Evolutionary conservation across 768 basidiomycete genomes (phyloP), one percentile per base, ranked within the genome.

Genomic region (Pleurotus citrinopileatus): DNA sequence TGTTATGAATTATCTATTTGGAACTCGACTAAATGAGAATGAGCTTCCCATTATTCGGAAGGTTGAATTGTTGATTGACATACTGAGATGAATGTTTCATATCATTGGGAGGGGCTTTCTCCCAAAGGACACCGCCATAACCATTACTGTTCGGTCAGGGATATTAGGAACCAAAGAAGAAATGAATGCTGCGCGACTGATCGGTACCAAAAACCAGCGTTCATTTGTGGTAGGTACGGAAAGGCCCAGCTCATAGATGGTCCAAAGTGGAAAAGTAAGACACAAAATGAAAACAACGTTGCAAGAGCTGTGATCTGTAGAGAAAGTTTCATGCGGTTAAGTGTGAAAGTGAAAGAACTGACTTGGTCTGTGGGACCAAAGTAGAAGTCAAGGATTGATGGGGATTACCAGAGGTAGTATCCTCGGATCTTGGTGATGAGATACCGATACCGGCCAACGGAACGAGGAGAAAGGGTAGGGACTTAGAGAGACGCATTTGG

Each of bases 371-470:
- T 26, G 25, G 36, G 27, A 25, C 19, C 19, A 28, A 27, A 27
- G 34, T 42, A 23, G 51, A 29, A 9, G 23, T n/a, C 36, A 44
- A 36, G 43, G 52, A 28, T 45, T 53, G 48, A 51, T 51, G 48
- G 48, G n/a, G 48, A 8, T 26, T 51, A 36, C 28, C 34, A 28
- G 12, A 13, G 4, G 48, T 37, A 36, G 45, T 47, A 36, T 51
- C 52, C 40, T 44, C 52, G 52, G 52, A 53, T 53, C 52, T 53
- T 53, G 52, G 36, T 53, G 52, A 53, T 53, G 52, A 43, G 52
- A 45, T 53, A 42, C 52, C 52, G 43, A 43, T 43, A 42, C 42
- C 17, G 43, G 15, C 38, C 17, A 45, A 29, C 52, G 52, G 52
- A 44, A 53, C 52, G 52, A 51, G 48, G 45, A 47, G 45, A 47